These are phyloP conservation scores for Westerdykella sp. DNA, from an alignment of 2,329 filamentous ascomycete genomes.

Conservation along the genomic window DNA sequence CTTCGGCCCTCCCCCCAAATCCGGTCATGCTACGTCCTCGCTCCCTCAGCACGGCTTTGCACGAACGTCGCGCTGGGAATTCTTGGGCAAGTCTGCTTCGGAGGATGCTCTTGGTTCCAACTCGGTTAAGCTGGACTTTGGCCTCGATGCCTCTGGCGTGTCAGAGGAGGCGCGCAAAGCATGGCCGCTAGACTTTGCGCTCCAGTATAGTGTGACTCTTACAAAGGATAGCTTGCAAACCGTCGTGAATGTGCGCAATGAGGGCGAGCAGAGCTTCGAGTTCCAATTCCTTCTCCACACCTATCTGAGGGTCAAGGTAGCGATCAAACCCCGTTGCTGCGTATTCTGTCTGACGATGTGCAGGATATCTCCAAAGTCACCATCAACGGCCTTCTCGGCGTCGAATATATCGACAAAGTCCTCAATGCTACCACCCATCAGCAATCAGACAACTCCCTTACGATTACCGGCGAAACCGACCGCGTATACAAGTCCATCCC, in stretches of 20 bases:
- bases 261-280: constrained; percentile 75
- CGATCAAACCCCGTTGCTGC: constrained; percentile 15
- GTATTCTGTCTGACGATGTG: neutral
- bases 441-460: constrained; percentile 58
- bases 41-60: constrained; percentile 95
- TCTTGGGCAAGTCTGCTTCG: constrained; percentile 77
- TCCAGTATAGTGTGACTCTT: constrained; percentile 90
- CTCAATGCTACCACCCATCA: constrained; percentile 57
- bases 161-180: constrained; percentile 60
- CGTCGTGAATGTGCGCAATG: constrained; percentile 80
- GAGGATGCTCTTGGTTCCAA: constrained; percentile 47
- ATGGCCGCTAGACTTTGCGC: constrained; percentile 82
- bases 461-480: constrained; percentile 75
- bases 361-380: constrained; percentile 73
- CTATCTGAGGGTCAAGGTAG: constrained; percentile 74
- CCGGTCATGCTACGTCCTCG: constrained; percentile 67
- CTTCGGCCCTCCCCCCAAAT: constrained; percentile 70
- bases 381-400: constrained; percentile 69
- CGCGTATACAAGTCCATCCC: constrained; percentile 70
- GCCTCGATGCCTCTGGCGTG: constrained; percentile 68
- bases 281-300: constrained; percentile 90
- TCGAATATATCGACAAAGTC: constrained; percentile 80
- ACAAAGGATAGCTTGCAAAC: constrained; percentile 69
- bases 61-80: constrained; percentile 85
- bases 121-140: constrained; percentile 91